Percentiles rank a stretch among this genome's conserved stretches.
Conservation (phyloP, 805 yeast genomes). For the Schizosaccharomyces japonicus region DNA sequence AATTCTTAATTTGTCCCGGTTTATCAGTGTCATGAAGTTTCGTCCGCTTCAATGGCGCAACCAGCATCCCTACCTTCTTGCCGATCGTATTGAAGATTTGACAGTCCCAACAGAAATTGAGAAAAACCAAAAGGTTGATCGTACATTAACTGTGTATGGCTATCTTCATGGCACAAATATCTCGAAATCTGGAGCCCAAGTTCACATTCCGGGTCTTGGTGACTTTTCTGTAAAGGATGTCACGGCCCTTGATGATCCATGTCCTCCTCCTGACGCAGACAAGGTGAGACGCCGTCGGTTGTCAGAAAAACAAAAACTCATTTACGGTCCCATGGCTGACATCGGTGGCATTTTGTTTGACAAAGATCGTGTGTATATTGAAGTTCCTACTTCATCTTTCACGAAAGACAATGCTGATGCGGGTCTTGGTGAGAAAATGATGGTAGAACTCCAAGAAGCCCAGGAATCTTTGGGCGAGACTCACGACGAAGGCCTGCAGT, state of each 20-base stretch:
- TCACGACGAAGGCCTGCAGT: slow-evolving; percentile 45
- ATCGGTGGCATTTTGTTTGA: slow-evolving; percentile 97
- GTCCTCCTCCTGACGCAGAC: slow-evolving; percentile 78
- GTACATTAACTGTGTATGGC: slow-evolving; percentile 81
- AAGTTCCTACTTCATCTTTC: slow-evolving; percentile 35
- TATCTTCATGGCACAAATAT: slow-evolving; percentile 85
- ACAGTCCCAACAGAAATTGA: slow-evolving; percentile 76
- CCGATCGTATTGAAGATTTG: slow-evolving; percentile 77
- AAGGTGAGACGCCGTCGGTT: slow-evolving; percentile 57
- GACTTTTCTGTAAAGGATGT: slow-evolving; percentile 53
- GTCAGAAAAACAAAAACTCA: slow-evolving; percentile 79
- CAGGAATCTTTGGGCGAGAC: slow-evolving; percentile 34
- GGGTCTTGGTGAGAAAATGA: slow-evolving; percentile 72
- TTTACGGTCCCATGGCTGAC: slow-evolving; percentile 98
- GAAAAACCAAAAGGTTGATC: slow-evolving; percentile 56
- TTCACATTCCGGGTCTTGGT: slow-evolving; percentile 91
- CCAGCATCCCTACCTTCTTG: slow-evolving; percentile 83
- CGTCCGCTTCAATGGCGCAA: slow-evolving; percentile 98
- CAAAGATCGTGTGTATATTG: slow-evolving; percentile 91
- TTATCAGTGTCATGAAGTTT: slow-evolving; percentile 90
- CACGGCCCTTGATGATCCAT: slow-evolving; percentile 90
- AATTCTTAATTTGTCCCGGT: slow-evolving; percentile 69
- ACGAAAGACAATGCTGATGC: slow-evolving; percentile 21
- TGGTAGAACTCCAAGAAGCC: slow-evolving; percentile 56
- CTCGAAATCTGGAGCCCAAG: slow-evolving; percentile 38